Evolutionary conservation across 225 moss, liverwort and hornwort genomes (phyloP).

Genomic region (Thuidium tamariscinum): DNA sequence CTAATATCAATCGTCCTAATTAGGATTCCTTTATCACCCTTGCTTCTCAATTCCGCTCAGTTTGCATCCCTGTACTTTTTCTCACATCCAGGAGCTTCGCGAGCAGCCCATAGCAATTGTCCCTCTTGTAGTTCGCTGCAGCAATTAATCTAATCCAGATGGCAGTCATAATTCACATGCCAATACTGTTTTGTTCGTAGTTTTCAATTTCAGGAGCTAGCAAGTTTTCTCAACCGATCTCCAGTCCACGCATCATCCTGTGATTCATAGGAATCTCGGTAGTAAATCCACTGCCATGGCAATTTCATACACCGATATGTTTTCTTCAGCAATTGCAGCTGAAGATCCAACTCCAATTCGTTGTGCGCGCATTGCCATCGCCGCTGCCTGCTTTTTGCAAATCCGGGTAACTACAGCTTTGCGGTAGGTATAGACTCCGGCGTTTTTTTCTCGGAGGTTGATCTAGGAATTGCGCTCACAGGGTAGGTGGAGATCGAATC

Average conservation of each 20-base stretch:
- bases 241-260: neutral
- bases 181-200: no score
- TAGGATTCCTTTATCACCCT: no score
- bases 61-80: no score
- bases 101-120: neutral
- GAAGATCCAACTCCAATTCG: neutral
- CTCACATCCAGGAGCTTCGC: neutral
- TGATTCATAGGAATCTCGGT: neutral
- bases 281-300: neutral
- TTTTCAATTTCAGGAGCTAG: neutral
- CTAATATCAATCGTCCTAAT: no score
- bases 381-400: no score
- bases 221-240: neutral
- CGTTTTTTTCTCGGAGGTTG: no score
- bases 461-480: neutral
- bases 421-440: no score
- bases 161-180: neutral
- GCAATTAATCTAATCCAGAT: neutral
- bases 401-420: neutral
- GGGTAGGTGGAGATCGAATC: no score
- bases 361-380: neutral
- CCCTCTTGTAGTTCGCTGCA: neutral
- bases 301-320: neutral
- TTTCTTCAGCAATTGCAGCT: neutral
- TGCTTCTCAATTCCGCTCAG: no score